A percentile compares a stretch with the other conserved stretches of the same genome.
phyloP scores from a whole-genome alignment of 1,284 basidiomycete species.

The Malassezia nana region DNA sequence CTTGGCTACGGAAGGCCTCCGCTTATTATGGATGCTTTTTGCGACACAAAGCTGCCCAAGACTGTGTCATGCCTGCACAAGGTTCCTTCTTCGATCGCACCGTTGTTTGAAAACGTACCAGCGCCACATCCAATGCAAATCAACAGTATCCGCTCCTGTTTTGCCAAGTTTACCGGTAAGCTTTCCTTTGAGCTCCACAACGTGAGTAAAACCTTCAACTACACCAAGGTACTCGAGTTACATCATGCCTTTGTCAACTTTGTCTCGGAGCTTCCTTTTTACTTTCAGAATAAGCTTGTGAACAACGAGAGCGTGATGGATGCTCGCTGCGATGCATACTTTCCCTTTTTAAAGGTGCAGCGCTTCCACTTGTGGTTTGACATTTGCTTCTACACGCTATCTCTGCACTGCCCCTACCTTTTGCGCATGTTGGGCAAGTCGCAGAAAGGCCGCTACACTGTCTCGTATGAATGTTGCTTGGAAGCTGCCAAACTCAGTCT shows the following conservation, averaged over 20 bases:
- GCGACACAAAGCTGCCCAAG: slow-evolving; percentile 32
- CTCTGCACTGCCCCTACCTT: slow-evolving; percentile 35
- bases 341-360: slow-evolving; percentile 31
- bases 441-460: slow-evolving; percentile 17
- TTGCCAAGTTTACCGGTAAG: slow-evolving; percentile 2
- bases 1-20: slow-evolving; percentile 35
- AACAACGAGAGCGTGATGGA: slow-evolving; percentile 23
- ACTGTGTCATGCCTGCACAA: slow-evolving; percentile 15
- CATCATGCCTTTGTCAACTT: slow-evolving; percentile 22
- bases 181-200: slow-evolving; percentile 19
- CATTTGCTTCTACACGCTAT: slow-evolving; percentile 30
- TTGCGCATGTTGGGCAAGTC: slow-evolving; percentile 28
- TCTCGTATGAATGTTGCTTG: slow-evolving; percentile 31
- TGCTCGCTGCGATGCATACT: slow-evolving; percentile 27
- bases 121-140: slow-evolving; percentile 6
- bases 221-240: slow-evolving; percentile 30
- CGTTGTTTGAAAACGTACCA: background rate
- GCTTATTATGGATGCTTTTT: slow-evolving; percentile 33
- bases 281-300: slow-evolving; percentile 23
- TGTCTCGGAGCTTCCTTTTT: slow-evolving; percentile 29
- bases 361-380: slow-evolving; percentile 38
- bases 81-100: background rate
- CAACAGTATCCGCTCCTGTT: background rate
- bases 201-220: slow-evolving; percentile 22
- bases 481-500: slow-evolving; percentile 32